Evolutionary conservation across 2,329 filamentous ascomycete species (phyloP).

Genomic region (Trichoderma hamatum): DNA sequence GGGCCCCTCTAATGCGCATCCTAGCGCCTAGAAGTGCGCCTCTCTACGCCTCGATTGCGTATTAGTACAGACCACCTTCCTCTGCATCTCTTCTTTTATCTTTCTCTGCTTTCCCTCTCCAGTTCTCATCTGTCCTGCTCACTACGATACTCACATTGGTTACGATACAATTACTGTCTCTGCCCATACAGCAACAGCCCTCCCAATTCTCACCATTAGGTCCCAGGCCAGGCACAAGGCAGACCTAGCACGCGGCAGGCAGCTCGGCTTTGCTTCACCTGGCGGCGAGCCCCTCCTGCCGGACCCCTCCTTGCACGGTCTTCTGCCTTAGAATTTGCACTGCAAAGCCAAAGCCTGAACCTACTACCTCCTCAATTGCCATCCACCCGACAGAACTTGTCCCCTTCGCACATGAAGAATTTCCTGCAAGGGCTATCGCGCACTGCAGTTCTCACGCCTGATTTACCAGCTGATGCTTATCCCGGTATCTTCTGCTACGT

Average conservation of each 20-base stretch:
- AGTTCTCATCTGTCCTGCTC: neutral
- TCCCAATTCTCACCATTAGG: neutral
- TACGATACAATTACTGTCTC: neutral
- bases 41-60: neutral
- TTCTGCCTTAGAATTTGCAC: slow-evolving; percentile 14
- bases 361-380: neutral
- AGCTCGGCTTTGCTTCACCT: slow-evolving; percentile 16
- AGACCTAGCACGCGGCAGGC: neutral
- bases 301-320: neutral
- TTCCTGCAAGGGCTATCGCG: neutral
- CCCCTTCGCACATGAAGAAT: neutral
- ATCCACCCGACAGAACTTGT: slow-evolving; percentile 3
- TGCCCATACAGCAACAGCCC: neutral
- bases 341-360: neutral
- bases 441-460: neutral
- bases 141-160: neutral
- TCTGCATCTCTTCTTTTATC: neutral
- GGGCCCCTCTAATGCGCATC: slow-evolving; percentile 4
- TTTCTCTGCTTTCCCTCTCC: neutral
- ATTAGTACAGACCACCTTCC: neutral
- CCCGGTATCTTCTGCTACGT: neutral
- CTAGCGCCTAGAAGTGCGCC: neutral
- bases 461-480: slow-evolving; percentile 26
- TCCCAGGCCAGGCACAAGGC: slow-evolving; percentile 6
- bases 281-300: slow-evolving; percentile 21